A percentile compares a stretch with the other conserved stretches of the same genome.
phyloP scores from a whole-genome alignment of 139 green algal genomes.

The Auxenochlorella protothecoides region DNA sequence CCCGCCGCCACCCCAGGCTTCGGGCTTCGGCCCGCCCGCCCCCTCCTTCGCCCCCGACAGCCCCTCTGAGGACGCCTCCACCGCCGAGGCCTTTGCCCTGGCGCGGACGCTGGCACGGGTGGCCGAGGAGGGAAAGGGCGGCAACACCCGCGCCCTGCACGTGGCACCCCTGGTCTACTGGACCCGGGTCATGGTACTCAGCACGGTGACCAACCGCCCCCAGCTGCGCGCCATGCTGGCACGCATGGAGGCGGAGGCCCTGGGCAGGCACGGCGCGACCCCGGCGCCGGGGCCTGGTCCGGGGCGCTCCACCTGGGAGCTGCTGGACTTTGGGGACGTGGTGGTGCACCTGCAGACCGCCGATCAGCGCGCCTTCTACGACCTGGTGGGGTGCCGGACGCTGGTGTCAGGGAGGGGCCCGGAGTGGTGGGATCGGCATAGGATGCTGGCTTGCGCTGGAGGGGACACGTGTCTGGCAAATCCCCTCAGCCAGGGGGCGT shows the following conservation, averaged over 20 bases:
- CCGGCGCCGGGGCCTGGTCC: too few species aligned
- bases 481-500: too few species aligned
- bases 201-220: conserved; percentile 8
- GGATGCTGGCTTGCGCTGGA: too few species aligned
- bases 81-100: background rate
- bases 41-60: background rate
- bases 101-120: conserved; percentile 1
- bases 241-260: conserved; percentile 42
- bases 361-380: conserved; percentile 51
- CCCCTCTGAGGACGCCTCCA: background rate
- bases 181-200: conserved; percentile 1
- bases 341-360: conserved; percentile 51
- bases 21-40: too few species aligned
- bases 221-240: conserved; percentile 58
- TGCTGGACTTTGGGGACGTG: conserved; percentile 47
- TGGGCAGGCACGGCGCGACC: conserved; percentile 7
- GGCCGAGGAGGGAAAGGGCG: conserved; percentile 31
- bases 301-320: conserved; percentile 29
- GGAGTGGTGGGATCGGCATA: too few species aligned
- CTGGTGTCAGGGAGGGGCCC: too few species aligned
- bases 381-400: conserved; percentile 22
- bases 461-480: too few species aligned
- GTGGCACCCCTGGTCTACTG: conserved; percentile 52
- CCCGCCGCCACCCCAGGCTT: too few species aligned
- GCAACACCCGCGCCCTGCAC: conserved; percentile 52